phyloP scores from a whole-genome alignment of 2,329 filamentous ascomycete genomes.

The Claviceps quebecensis region DNA sequence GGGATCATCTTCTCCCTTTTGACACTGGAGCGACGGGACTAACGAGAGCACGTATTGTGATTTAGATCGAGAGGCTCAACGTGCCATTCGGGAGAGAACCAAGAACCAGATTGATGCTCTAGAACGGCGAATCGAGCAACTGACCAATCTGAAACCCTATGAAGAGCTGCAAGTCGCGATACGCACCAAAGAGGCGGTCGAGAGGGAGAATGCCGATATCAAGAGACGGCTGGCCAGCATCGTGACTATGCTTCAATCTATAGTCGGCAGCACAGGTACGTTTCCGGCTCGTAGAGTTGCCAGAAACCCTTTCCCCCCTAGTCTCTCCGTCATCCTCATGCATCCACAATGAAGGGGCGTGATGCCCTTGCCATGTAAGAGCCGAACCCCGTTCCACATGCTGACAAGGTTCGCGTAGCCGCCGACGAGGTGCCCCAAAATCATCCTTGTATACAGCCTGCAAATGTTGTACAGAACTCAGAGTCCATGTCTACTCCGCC shows the following conservation, averaged over 20 bases:
- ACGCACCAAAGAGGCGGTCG: conserved; percentile 60
- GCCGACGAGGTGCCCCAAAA: neutral
- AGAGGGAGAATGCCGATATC: conserved; percentile 70
- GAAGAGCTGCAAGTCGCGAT: conserved; percentile 68
- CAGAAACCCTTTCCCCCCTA: neutral
- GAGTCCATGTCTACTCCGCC: neutral
- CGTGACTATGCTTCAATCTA: conserved; percentile 47
- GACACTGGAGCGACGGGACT: neutral
- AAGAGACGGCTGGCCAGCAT: conserved; percentile 53
- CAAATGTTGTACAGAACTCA: neutral
- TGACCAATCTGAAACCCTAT: conserved; percentile 69
- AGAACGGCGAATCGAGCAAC: conserved; percentile 57
- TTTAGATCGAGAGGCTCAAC: conserved; percentile 69
- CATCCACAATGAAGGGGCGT: neutral
- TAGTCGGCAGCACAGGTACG: conserved; percentile 26
- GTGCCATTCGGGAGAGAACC: conserved; percentile 71
- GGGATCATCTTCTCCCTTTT: no score
- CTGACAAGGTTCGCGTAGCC: neutral
- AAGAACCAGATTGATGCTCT: conserved; percentile 65
- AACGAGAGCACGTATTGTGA: neutral
- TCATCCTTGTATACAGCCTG: neutral
- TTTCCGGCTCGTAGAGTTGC: neutral
- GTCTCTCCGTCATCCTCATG: neutral
- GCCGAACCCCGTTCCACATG: neutral
- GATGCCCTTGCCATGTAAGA: neutral